phyloP scores from a whole-genome alignment of 345 rosid species.

The Iberis pinnata region DNA sequence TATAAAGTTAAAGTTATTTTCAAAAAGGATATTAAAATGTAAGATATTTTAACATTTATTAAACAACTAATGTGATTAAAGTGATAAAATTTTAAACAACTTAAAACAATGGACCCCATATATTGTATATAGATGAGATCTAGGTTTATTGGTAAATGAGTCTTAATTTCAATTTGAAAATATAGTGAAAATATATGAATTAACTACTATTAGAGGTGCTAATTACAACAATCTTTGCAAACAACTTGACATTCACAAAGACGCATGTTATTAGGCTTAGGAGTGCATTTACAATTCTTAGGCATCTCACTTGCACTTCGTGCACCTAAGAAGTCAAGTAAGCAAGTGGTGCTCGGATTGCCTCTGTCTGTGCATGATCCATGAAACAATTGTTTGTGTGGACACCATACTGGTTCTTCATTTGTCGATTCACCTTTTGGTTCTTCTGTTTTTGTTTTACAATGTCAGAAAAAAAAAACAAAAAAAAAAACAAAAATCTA shows the following conservation, averaged over 20 bases:
- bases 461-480: background rate
- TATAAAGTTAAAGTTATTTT: too few relatives aligned
- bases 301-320: conserved; percentile 19
- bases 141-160: background rate
- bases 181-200: too few relatives aligned
- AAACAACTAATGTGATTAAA: too few relatives aligned
- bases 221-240: conserved; percentile 4
- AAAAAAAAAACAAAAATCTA: background rate
- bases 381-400: conserved; percentile 7
- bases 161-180: background rate
- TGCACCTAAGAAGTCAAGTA: conserved; percentile 11
- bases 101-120: too few relatives aligned
- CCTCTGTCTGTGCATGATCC: conserved; percentile 29
- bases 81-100: too few relatives aligned
- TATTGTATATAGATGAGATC: background rate
- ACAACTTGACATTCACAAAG: conserved; percentile 22
- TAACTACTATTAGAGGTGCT: background rate
- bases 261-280: conserved; percentile 7
- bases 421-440: background rate
- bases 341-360: conserved; percentile 8
- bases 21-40: too few relatives aligned
- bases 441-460: conserved; percentile 3
- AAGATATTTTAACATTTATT: too few relatives aligned
- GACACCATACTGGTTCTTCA: background rate
- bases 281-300: conserved; percentile 21